Evolutionary conservation across 495 filamentous ascomycete genomes (phyloP).

Genomic region (Oidiodendron maius): DNA sequence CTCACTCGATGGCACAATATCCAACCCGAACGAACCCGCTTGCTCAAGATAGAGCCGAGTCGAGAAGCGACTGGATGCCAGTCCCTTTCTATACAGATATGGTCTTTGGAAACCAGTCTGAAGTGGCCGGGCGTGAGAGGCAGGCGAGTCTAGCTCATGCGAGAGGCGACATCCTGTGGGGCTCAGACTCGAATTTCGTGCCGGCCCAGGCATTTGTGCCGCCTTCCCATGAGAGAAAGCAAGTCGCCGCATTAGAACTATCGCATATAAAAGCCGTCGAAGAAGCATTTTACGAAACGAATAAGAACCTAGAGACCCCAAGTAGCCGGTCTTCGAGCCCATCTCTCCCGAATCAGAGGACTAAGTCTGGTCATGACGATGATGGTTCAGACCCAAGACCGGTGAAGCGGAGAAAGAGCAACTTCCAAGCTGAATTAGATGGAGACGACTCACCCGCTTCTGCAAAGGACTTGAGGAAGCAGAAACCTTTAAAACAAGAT

Average conservation of each 20-base stretch:
- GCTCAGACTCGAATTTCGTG: conserved; percentile 59
- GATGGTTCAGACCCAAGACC: conserved; percentile 28
- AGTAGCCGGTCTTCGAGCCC: conserved; percentile 58
- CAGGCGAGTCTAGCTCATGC: conserved; percentile 3
- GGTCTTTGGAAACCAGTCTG: conserved; percentile 25
- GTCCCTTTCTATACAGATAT: conserved; percentile 32
- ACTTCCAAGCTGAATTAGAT: conserved; percentile 39
- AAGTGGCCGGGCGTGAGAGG: conserved; percentile 6
- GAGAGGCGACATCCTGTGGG: conserved; percentile 48
- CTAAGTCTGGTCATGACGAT: conserved; percentile 29
- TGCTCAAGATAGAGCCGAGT: conserved; percentile 2
- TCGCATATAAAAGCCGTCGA: conserved; percentile 47
- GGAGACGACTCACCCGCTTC: conserved; percentile 44
- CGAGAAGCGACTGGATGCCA: conserved; percentile 10
- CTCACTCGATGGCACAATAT: conserved; percentile 17
- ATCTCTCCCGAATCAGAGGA: conserved; percentile 19
- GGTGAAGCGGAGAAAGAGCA: conserved; percentile 43
- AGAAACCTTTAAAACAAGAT: conserved; percentile 27
- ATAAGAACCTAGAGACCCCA: conserved; percentile 32
- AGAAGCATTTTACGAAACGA: conserved; percentile 32
- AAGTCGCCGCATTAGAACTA: conserved; percentile 47
- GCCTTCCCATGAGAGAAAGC: conserved; percentile 40
- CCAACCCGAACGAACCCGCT: not conserved
- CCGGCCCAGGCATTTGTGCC: conserved; percentile 49
- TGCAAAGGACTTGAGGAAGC: conserved; percentile 25